Evolutionary conservation across 1,284 basidiomycete species (phyloP), one percentile per base, ranked within the genome.

Genomic region (Ceratobasidium sp.): DNA sequence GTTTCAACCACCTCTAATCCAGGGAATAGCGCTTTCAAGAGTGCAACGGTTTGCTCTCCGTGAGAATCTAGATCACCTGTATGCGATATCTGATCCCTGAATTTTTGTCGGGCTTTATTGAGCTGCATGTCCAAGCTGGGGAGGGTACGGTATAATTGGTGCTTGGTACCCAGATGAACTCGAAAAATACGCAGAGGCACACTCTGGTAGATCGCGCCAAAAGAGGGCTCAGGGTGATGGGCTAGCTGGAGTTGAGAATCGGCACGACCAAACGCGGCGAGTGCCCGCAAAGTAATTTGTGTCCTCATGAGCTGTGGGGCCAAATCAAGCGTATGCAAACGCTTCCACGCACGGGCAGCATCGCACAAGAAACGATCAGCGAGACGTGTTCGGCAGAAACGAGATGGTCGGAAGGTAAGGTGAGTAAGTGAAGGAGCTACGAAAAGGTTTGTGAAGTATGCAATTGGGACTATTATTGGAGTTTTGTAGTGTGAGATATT

Each of bases 291-390:
- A 23, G 64, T 66, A 3, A 66, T 27, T 41, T 46, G 64, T 18
- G 44, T 66, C 14, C 23, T 46, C 18, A 66, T 20, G 12, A 41
- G 44, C 23, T 46, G 38, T 2, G 64, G 64, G 10, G 64, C 41
- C 6, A 66, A 27, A 23, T 66, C 64, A 12, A 66, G 64, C 4
- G 64, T 66, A 14, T 66, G 41, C 27, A 66, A 48, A 27, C 38
- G 14, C 6, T 27, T 18, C 64, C 64, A 66, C 3, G 44, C 12
- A 23, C 20, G 44, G 23, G 16, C 10, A 27, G 64, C 64, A 8
- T 44, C 18, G 41, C 14, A 23, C 10, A 66, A 20, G n/a, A 66
- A 48, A 3, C 14, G 20, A 44, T 46, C 64, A 7, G 41, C 44
- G 16, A 66, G 64, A 27, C 6, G 38, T 46, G 64, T 66, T 23